phyloP scores from a whole-genome alignment of 1,284 basidiomycete genomes.

The Inonotus hispidus region DNA sequence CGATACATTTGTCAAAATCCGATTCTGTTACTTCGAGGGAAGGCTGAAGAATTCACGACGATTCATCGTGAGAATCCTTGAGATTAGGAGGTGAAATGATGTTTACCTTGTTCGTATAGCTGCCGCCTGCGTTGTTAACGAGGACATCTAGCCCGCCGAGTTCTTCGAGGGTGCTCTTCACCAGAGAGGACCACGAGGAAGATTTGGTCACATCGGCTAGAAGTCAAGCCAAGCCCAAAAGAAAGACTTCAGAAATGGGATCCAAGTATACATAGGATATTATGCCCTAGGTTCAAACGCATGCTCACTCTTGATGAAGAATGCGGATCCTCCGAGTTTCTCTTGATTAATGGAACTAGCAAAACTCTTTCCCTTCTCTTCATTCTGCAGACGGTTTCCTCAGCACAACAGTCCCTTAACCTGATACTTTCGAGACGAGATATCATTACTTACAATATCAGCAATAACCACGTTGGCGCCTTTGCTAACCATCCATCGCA shows the following conservation, averaged over 20 bases:
- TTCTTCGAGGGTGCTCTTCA: slow-evolving; percentile 3
- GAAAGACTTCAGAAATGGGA: background rate
- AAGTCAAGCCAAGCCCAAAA: background rate
- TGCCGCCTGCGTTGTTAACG: slow-evolving; percentile 16
- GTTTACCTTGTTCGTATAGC: slow-evolving; percentile 15
- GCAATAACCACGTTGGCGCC: slow-evolving; percentile 17
- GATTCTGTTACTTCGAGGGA: slow-evolving; percentile 10
- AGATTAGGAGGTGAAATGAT: background rate
- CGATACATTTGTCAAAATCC: slow-evolving; percentile 15
- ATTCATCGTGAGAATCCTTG: background rate
- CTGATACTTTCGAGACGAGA: background rate
- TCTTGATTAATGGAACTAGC: background rate
- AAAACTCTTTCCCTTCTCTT: slow-evolving; percentile 7
- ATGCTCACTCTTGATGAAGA: slow-evolving; percentile 11
- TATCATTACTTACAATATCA: too few relatives aligned
- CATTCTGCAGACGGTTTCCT: background rate
- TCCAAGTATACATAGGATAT: background rate
- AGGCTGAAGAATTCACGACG: slow-evolving; percentile 9
- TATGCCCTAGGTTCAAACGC: background rate
- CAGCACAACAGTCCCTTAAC: background rate
- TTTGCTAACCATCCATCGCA: slow-evolving; percentile 13
- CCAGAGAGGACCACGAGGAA: slow-evolving; percentile 6
- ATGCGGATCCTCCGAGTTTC: background rate
- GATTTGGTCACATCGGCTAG: slow-evolving; percentile 16
- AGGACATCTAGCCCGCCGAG: slow-evolving; percentile 16